Conservation (phyloP, 495 filamentous ascomycete genomes). For the Podospora sp. region DNA sequence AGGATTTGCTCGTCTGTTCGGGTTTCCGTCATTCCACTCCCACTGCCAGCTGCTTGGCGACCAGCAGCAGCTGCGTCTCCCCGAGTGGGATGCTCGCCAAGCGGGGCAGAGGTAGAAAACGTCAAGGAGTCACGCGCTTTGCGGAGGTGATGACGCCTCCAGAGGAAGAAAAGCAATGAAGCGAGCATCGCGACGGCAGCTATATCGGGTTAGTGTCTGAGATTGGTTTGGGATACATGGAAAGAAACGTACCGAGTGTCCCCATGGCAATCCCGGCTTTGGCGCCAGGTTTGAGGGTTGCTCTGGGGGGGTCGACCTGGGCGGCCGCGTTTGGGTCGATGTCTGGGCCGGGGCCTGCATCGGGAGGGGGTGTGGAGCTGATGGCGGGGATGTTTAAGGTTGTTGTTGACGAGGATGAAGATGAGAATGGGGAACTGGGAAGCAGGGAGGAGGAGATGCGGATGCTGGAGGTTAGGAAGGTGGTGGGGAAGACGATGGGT, state of each 20-base stretch:
- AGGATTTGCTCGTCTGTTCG: conserved; percentile 34
- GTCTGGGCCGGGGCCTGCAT: background rate
- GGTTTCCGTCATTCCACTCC: too few species aligned
- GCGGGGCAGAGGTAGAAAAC: background rate
- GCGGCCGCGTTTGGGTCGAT: background rate
- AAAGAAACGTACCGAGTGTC: conserved; percentile 18
- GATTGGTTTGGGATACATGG: background rate
- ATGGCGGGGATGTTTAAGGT: background rate
- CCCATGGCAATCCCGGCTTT: conserved; percentile 30
- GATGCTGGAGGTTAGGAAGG: background rate
- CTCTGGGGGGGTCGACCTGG: background rate
- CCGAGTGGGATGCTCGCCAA: too few species aligned
- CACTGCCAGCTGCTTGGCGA: too few species aligned
- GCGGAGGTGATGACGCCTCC: conserved; percentile 11
- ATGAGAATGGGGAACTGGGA: background rate
- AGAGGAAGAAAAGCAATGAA: conserved; percentile 18
- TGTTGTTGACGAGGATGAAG: background rate
- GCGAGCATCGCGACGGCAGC: conserved; percentile 12
- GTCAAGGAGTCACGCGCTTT: background rate
- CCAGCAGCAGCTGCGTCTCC: too few species aligned
- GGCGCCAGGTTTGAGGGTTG: conserved; percentile 14
- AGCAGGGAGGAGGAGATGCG: background rate
- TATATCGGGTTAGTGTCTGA: background rate
- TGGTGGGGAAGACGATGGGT: background rate
- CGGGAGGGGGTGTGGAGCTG: background rate